Base-by-base conservation (phyloP, 495 filamentous ascomycete species). In the Chaetomium fimeti region DNA sequence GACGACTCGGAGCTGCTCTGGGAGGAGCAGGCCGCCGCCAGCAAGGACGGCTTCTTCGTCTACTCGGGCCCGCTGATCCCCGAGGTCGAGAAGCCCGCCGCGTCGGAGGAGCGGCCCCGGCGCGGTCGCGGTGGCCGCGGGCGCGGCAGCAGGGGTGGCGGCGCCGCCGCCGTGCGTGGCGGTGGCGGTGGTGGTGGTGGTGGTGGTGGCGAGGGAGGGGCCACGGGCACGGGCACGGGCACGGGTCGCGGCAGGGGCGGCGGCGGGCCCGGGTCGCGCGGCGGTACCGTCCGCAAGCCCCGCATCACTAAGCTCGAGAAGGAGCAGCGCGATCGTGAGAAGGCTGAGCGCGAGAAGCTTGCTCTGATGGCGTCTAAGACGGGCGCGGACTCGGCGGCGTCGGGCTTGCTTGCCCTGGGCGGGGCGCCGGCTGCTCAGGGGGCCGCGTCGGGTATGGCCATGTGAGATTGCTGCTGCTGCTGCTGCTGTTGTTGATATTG, bases 1-100 rank as follows among this genome's bases (percentile, higher is more conserved):
- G 94, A 98, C 72, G 94, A 98, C 75, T 93, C 91, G 16, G 94
- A 98, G 71, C 71, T 97, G 78, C 84, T 93, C 9, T 98, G 93
- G 92, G 92, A 98, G 77, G 91, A 96, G 75, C 90, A 93, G 73
- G 93, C 94, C 24, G 91, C 92, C 20, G 92, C 92, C 24, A 93
- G 90, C 61, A 90, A 92, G 67, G 95, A 98, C 78, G 89, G 91
- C 5, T 94, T 93, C 77, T 93, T 93, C 69, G 91, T 93, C 24
- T 92, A 94, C 74, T 89, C 88, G 68, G 90, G 92, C 48, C 91
- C 92, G 36, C 77, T 97, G 64, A 83, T 97, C 15, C 89, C 88
- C 18, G 91, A 94, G 75, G 91, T 89, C 7, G 90, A 95, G 77
- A 94, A 96, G 78, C 86, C 92, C n/a, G 85, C 87, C 53, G 73